These are phyloP conservation scores for Schwanniomyces pseudopolymorphus DNA, from an alignment of 805 yeast species.

Conservation along the genomic window DNA sequence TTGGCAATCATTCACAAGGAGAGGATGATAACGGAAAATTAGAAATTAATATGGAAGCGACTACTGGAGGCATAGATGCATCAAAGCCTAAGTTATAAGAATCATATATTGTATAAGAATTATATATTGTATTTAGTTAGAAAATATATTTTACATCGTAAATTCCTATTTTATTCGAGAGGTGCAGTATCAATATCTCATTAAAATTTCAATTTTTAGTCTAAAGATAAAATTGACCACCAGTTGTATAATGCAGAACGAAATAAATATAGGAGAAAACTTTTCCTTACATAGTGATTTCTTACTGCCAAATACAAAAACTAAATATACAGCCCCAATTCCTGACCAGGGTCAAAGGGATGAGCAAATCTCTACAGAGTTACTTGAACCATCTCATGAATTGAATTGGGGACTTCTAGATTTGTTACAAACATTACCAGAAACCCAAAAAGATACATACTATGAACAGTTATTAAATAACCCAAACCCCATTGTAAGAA, in stretches of 20 bases:
- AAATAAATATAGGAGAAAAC: neutral
- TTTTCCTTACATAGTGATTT: neutral
- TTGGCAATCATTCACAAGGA: conserved; percentile 58
- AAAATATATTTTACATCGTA: neutral
- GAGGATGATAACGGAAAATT: conserved; percentile 47
- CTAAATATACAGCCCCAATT: conserved; percentile 2
- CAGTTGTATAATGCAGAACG: neutral
- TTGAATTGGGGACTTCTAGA: conserved; percentile 74
- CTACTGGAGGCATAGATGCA: conserved; percentile 52
- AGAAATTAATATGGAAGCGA: conserved; percentile 57
- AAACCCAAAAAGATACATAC: conserved; percentile 33
- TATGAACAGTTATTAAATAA: conserved; percentile 49
- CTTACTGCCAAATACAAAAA: conserved; percentile 5
- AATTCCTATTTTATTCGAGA: neutral
- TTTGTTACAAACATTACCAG: conserved; percentile 59
- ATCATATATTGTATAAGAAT: conserved; percentile 6
- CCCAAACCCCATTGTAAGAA: conserved; percentile 65
- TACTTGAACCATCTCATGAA: conserved; percentile 60
- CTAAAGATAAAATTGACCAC: neutral
- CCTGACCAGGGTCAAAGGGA: conserved; percentile 1
- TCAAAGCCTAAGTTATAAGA: conserved; percentile 48
- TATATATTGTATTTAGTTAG: conserved; percentile 1
- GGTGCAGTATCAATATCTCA: neutral
- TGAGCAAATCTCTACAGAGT: conserved; percentile 29
- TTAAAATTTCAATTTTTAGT: neutral